Conservation (phyloP, 2,329 filamentous ascomycete genomes). For the Hypoxylon sp. region DNA sequence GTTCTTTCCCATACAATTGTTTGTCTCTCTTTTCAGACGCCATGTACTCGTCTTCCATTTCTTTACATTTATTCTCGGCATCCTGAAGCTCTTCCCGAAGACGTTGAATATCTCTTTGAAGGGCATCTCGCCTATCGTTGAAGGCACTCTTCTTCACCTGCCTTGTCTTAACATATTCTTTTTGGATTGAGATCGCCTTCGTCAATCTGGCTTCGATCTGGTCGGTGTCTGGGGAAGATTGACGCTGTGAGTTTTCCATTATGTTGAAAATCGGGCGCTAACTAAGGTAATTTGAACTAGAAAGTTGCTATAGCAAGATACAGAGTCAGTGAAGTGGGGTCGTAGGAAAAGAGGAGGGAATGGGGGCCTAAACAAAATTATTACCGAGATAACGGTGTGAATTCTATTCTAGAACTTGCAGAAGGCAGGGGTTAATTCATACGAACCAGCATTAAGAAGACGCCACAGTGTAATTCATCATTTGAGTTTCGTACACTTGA, state of each 20-base stretch:
- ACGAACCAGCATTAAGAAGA: background rate
- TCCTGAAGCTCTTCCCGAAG: background rate
- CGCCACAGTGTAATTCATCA: background rate
- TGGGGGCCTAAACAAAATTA: background rate
- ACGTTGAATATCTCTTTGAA: constrained; percentile 2
- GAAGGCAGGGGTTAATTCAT: background rate
- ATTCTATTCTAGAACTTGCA: background rate
- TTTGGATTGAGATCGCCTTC: constrained; percentile 1
- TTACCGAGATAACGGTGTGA: background rate
- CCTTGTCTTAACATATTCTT: background rate
- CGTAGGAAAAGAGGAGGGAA: background rate
- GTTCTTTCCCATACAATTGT: background rate
- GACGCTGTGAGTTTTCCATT: background rate
- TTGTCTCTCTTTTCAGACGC: background rate
- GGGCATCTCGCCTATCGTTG: background rate
- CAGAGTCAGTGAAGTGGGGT: background rate
- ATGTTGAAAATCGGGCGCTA: background rate
- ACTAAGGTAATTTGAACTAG: background rate
- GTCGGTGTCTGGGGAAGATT: constrained; percentile 1
- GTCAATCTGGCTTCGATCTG: constrained; percentile 6
- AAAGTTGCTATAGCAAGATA: background rate
- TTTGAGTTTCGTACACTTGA: too few species aligned
- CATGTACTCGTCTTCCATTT: background rate
- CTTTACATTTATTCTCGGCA: background rate
- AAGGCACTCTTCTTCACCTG: background rate